Evolutionary conservation across 371 early-diverging fungal species (phyloP).

Genomic region (Mortierella sp.): DNA sequence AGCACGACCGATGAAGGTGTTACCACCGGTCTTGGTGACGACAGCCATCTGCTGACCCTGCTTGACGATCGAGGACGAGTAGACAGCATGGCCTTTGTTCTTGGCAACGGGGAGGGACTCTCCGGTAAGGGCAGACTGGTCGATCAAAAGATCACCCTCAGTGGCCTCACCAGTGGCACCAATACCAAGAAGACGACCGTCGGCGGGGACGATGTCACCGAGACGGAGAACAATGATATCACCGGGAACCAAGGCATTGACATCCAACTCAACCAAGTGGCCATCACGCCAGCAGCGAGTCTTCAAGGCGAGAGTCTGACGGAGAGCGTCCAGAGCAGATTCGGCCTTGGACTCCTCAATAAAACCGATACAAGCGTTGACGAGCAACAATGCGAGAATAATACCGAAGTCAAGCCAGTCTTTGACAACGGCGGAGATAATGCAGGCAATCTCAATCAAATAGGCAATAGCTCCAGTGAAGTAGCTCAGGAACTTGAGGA

Average conservation of each 20-base stretch:
- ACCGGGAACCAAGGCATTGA: constrained; percentile 83
- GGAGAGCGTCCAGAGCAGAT: constrained; percentile 88
- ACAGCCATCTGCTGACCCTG: constrained; percentile 88
- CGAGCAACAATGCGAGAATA: constrained; percentile 80
- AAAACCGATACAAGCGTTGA: constrained; percentile 92
- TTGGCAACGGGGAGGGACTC: constrained; percentile 92
- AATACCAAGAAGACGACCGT: constrained; percentile 87
- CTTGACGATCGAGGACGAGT: constrained; percentile 86
- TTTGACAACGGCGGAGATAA: constrained; percentile 69
- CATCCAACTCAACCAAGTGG: constrained; percentile 81
- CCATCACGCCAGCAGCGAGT: constrained; percentile 83
- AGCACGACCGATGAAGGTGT: constrained; percentile 91
- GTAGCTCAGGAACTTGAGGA: constrained; percentile 89
- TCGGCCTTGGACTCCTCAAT: constrained; percentile 92
- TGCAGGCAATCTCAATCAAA: constrained; percentile 84
- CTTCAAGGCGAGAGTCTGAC: constrained; percentile 77
- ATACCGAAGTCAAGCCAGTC: constrained; percentile 88
- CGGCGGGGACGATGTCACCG: constrained; percentile 97
- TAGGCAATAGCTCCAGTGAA: constrained; percentile 90
- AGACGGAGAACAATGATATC: constrained; percentile 90
- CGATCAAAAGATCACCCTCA: constrained; percentile 84
- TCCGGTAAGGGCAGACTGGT: constrained; percentile 96
- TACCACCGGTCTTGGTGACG: constrained; percentile 85
- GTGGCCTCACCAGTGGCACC: constrained; percentile 82
- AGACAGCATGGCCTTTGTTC: constrained; percentile 81